phyloP scores from a whole-genome alignment of 768 basidiomycete species.

The Russula virescens region DNA sequence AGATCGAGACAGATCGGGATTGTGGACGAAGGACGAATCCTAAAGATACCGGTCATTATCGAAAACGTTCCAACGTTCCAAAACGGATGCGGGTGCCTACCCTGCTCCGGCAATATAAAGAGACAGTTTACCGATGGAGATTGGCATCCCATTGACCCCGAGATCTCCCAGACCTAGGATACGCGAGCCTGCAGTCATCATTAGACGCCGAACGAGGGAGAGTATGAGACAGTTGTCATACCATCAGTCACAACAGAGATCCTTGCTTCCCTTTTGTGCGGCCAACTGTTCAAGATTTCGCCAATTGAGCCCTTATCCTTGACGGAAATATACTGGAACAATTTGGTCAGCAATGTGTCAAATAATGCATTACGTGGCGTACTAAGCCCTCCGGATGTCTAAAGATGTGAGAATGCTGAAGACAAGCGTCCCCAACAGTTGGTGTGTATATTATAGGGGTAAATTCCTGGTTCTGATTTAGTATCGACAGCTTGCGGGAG shows the following conservation, averaged over 20 bases:
- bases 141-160: conserved; percentile 80
- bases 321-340: conserved; percentile 63
- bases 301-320: conserved; percentile 79
- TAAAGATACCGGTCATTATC: conserved; percentile 27
- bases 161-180: conserved; percentile 87
- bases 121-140: conserved; percentile 88
- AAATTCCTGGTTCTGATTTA: conserved; percentile 37
- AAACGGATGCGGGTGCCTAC: conserved; percentile 35
- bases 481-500: neutral
- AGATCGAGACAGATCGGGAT: conserved; percentile 84
- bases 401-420: conserved; percentile 77
- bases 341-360: neutral
- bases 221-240: conserved; percentile 26
- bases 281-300: conserved; percentile 66
- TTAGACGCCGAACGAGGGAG: neutral
- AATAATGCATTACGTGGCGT: neutral
- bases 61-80: neutral
- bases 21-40: conserved; percentile 70
- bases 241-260: conserved; percentile 94
- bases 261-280: conserved; percentile 64
- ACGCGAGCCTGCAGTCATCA: conserved; percentile 55
- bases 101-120: conserved; percentile 89
- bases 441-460: conserved; percentile 88
- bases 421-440: conserved; percentile 85
- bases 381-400: conserved; percentile 70